A percentile compares a stretch with the other conserved stretches of the same genome.
Conservation (phyloP, 495 filamentous ascomycete species). For the Evernia prunastri region DNA sequence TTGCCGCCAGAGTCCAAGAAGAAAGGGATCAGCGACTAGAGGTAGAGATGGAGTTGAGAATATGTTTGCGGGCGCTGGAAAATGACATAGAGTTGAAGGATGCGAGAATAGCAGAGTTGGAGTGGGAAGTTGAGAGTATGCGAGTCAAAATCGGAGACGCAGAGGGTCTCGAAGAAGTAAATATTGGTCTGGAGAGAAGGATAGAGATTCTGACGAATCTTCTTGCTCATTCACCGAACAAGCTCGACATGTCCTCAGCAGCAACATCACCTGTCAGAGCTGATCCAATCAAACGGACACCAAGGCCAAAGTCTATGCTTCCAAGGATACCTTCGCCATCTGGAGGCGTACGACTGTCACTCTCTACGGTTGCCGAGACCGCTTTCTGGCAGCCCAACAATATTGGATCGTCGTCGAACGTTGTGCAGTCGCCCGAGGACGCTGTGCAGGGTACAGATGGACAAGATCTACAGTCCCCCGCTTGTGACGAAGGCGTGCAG, state of each 20-base stretch:
- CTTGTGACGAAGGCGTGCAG: slow-evolving; percentile 1
- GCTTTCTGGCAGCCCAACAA: slow-evolving; percentile 18
- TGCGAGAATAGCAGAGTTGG: slow-evolving; percentile 27
- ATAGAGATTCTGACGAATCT: slow-evolving; percentile 37
- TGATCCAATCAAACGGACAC: slow-evolving; percentile 19
- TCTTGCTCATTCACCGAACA: slow-evolving; percentile 36
- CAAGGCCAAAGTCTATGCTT: slow-evolving; percentile 30
- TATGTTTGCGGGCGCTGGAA: slow-evolving; percentile 26
- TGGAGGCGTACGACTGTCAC: slow-evolving; percentile 19
- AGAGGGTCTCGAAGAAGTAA: slow-evolving; percentile 34
- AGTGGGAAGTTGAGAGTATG: slow-evolving; percentile 32
- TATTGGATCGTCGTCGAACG: slow-evolving; percentile 15
- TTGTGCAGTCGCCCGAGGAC: slow-evolving; percentile 18
- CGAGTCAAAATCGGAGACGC: slow-evolving; percentile 26
- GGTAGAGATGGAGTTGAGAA: slow-evolving; percentile 29
- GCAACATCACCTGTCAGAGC: slow-evolving; percentile 23
- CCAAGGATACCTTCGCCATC: slow-evolving; percentile 27
- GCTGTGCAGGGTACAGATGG: background rate
- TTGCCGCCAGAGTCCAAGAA: slow-evolving; percentile 36
- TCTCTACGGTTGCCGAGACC: slow-evolving; percentile 24
- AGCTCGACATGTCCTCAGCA: slow-evolving; percentile 22
- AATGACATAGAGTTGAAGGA: slow-evolving; percentile 31
- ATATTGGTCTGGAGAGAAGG: slow-evolving; percentile 33
- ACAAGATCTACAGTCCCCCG: background rate
- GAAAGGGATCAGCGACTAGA: slow-evolving; percentile 30